Evolutionary conservation across 345 rosid species (phyloP).

Genomic region (Eucalyptus pauciflora): DNA sequence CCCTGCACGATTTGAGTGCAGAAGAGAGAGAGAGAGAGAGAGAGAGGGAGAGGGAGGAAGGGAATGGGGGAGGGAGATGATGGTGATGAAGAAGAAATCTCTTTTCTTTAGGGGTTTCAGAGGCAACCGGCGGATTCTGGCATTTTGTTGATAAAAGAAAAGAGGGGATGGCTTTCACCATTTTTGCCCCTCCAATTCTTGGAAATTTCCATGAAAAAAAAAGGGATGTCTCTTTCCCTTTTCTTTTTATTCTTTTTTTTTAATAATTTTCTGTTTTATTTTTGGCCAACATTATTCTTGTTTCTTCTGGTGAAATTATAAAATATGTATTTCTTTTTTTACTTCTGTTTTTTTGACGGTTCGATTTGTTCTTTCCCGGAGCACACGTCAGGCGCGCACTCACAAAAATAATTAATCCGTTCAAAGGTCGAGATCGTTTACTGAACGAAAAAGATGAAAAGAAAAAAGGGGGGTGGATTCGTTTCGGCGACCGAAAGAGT

Average conservation of each 20-base stretch:
- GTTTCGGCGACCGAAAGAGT: not conserved
- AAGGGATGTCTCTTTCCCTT: not conserved
- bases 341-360: not conserved
- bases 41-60: not conserved
- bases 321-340: too few species aligned
- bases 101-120: not conserved
- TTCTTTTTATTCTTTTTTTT: not conserved
- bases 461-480: not conserved
- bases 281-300: not conserved
- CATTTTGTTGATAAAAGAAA: not conserved
- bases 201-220: not conserved
- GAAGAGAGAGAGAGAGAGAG: not conserved
- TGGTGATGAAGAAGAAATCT: not conserved
- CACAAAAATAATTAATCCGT: not conserved
- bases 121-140: not conserved
- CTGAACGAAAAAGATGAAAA: not conserved
- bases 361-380: not conserved
- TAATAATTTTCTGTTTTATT: not conserved
- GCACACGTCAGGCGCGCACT: not conserved
- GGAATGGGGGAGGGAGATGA: not conserved
- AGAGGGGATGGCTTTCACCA: not conserved
- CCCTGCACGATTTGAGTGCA: not conserved
- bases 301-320: not conserved
- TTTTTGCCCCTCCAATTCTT: conserved; percentile 1
- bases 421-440: not conserved